Base-by-base conservation (phyloP, 495 filamentous ascomycete genomes). In the Rostrohypoxylon terebratum region DNA sequence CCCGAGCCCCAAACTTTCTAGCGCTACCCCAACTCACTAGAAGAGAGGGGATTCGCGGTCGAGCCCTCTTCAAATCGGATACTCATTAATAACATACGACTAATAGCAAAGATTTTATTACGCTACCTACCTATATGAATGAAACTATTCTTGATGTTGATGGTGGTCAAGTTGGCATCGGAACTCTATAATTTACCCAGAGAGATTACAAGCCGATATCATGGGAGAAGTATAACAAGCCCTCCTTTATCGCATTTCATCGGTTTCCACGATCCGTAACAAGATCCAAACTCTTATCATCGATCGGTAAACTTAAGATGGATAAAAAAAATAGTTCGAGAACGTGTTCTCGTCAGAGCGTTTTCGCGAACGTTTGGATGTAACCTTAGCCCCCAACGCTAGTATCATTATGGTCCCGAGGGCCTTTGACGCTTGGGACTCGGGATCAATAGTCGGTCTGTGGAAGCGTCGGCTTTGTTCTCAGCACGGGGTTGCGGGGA, bases 271-370 rank as follows among this genome's bases (percentile, higher is more conserved):
- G 7, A n/a, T 20, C 3, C 10, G 2, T n/a, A 10, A 55, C 14
- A 10, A 28, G 48, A 20, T 36, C 31, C 9, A 36, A 21, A 16
- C 51, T 38, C 4, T 36, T 31, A 36, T 34, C 14, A 20, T 10
- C 3, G 6, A 36, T 11, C 28, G 9, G n/a, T 20, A 11, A 7
- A 3, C 16, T 4, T n/a, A 34, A 8, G 11, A 16, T 28, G 11
- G 25, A 1, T 54, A 10, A n/a, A 28, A 28, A 0, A 9, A 18
- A 33, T 33, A 33, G 31, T 28, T n/a, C 11, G 13, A 53, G 13
- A 28, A 54, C 14, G 25, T 31, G 14, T 33, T 33, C 50, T 31
- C 20, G 51, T 55, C 51, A 36, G 51, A 55, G 51, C 51, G 51
- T 55, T 55, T 23, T 55, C 31, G 51, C n/a, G 34, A 55, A 16